Evolutionary conservation across 257 asterid genomes (phyloP).

Genomic region (Cynanchum wilfordii): DNA sequence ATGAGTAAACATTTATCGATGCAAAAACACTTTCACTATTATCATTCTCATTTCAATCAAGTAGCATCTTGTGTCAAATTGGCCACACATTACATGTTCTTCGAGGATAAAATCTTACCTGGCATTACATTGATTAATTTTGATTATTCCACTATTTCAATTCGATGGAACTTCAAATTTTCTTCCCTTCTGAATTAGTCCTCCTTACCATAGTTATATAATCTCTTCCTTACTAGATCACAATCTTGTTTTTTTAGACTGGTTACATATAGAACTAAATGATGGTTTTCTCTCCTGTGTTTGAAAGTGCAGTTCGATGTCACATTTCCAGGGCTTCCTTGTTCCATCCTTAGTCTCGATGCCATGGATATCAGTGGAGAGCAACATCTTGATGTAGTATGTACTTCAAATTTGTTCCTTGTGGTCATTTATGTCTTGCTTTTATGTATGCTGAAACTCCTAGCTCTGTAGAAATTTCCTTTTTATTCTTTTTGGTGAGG

Average conservation of each 20-base stretch:
- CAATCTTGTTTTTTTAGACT: background rate
- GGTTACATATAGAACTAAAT: slow-evolving; percentile 17
- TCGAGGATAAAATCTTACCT: background rate
- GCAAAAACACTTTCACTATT: background rate
- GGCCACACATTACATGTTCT: background rate
- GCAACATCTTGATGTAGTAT: slow-evolving; percentile 95
- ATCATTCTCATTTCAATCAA: background rate
- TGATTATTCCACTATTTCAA: background rate
- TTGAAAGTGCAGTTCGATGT: slow-evolving; percentile 88
- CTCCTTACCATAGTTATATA: background rate
- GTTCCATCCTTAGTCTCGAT: slow-evolving; percentile 89
- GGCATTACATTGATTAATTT: background rate
- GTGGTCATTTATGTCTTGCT: background rate
- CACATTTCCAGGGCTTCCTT: slow-evolving; percentile 93
- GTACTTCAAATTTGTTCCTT: slow-evolving; percentile 26
- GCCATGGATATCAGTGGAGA: slow-evolving; percentile 99
- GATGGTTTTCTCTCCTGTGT: slow-evolving; percentile 20
- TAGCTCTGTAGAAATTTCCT: background rate
- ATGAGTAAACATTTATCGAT: background rate
- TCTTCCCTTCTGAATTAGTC: background rate
- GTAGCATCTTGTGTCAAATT: background rate
- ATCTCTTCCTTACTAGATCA: background rate
- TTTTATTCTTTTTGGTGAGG: background rate
- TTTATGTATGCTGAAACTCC: background rate
- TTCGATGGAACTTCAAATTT: background rate